Base-by-base conservation (phyloP, 306 rosid genomes). In the Malus sylvestris region DNA sequence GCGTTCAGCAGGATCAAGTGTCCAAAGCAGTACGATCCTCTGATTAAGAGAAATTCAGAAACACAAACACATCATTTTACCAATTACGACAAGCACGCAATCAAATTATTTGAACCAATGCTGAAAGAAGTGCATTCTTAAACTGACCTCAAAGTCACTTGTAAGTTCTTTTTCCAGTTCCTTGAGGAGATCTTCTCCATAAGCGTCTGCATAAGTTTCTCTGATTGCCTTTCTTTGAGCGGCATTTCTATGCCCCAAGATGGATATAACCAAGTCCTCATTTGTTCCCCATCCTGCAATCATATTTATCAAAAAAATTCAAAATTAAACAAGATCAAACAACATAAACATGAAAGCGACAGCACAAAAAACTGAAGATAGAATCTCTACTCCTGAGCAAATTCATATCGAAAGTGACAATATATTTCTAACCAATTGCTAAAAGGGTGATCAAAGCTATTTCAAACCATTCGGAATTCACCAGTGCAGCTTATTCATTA, bases 251-350 rank as follows among this genome's bases (percentile, higher is more conserved):
- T 86, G 92, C 59, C 85, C 77, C 84, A 86, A 79, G 72, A 88
- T 86, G 66, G 92, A 82, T 71, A 88, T 80, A 75, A 88, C 81
- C 45, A 77, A 62, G 18, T 3, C 79, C 80, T 88, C 90, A 23
- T 88, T 85, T 15, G 92, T 86, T 53, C 90, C 90, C 93, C 93
- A 88, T 71, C 93, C 93, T 88, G 73, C 29, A 73, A 9, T 42
- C 27, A 25, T 12, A 73, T 59, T 2, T 19, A 73, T 16, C 12
- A 23, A 52, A 72, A 72, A 42, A 6, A 6, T 33, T 33, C 66
- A 72, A 72, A 0, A 20, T 57, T 44, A 65, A 32, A 32, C 16
- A 5, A 38, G 58, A 70, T 12, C 15, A 58, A 30, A 63, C 23
- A 74, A 63, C 33, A 2, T 45, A 38, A 68, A 8, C 35, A 53